phyloP scores from a whole-genome alignment of 495 filamentous ascomycete genomes.

The Bacidia gigantensis region DNA sequence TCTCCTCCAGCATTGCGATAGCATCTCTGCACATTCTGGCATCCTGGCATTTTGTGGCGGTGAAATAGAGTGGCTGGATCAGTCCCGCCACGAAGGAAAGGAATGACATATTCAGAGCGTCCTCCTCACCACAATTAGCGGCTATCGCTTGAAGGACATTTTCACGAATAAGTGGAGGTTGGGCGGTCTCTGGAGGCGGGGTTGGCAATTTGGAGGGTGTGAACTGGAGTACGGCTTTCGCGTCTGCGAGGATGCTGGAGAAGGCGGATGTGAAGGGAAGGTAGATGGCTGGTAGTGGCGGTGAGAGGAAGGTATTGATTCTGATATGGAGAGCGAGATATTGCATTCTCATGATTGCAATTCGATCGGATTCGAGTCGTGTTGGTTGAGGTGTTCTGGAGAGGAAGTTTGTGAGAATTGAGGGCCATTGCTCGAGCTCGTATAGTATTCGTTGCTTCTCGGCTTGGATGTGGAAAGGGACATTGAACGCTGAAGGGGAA shows the following conservation, averaged over 20 bases:
- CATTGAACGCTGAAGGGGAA: not conserved
- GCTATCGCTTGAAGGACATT: constrained; percentile 2
- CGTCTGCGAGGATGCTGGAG: not conserved
- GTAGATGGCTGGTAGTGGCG: not conserved
- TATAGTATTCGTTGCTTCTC: not conserved
- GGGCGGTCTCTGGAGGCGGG: not conserved
- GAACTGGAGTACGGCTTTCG: not conserved
- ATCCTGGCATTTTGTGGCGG: constrained; percentile 44
- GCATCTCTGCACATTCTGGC: constrained; percentile 30
- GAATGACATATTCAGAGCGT: not conserved
- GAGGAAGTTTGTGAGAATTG: not conserved
- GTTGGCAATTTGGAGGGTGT: not conserved
- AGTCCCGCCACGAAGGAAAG: constrained; percentile 6
- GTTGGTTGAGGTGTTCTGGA: not conserved
- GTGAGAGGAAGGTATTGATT: not conserved
- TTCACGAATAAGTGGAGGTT: not conserved
- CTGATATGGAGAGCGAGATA: not conserved
- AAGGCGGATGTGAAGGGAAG: not conserved
- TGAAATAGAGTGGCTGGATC: constrained; percentile 38
- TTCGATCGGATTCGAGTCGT: not conserved
- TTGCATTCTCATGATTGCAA: not conserved
- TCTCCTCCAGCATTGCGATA: constrained; percentile 24
- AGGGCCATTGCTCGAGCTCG: constrained; percentile 1
- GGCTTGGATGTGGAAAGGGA: not conserved
- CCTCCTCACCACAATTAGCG: not conserved